phyloP scores from a whole-genome alignment of 257 asterid genomes.

The Verbena officinalis region DNA sequence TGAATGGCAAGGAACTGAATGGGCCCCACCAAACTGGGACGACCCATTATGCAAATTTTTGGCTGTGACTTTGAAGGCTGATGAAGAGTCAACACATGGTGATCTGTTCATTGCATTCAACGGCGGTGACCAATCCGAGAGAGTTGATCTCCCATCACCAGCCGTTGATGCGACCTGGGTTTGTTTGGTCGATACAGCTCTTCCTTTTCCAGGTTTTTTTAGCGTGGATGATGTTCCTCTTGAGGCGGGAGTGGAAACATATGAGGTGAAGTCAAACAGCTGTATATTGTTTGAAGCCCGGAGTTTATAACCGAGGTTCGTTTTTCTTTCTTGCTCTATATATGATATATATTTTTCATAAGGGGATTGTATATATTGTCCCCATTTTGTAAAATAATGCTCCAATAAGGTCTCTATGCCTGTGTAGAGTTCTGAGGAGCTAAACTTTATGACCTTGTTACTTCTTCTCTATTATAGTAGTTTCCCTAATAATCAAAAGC shows the following conservation, averaged over 20 bases:
- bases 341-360: conserved; percentile 12
- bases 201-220: conserved; percentile 77
- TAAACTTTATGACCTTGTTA: background rate
- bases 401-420: background rate
- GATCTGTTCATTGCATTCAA: conserved; percentile 79
- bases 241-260: conserved; percentile 41
- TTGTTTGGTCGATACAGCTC: conserved; percentile 76
- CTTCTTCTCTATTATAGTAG: background rate
- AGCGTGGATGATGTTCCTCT: conserved; percentile 49
- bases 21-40: conserved; percentile 72
- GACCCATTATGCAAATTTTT: conserved; percentile 64
- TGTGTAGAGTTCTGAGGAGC: too few relatives aligned
- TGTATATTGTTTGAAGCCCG: conserved; percentile 80
- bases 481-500: too few relatives aligned
- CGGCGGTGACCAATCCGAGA: conserved; percentile 48
- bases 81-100: conserved; percentile 27
- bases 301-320: conserved; percentile 26
- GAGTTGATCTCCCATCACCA: conserved; percentile 56
- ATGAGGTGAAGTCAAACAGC: conserved; percentile 81
- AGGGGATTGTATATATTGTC: conserved; percentile 10
- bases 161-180: conserved; percentile 55
- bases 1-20: conserved; percentile 66
- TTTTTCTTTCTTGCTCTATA: background rate
- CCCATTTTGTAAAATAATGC: conserved; percentile 9
- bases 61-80: conserved; percentile 69